phyloP scores from a whole-genome alignment of 2,329 filamentous ascomycete genomes.

The Trichoderma sp. region DNA sequence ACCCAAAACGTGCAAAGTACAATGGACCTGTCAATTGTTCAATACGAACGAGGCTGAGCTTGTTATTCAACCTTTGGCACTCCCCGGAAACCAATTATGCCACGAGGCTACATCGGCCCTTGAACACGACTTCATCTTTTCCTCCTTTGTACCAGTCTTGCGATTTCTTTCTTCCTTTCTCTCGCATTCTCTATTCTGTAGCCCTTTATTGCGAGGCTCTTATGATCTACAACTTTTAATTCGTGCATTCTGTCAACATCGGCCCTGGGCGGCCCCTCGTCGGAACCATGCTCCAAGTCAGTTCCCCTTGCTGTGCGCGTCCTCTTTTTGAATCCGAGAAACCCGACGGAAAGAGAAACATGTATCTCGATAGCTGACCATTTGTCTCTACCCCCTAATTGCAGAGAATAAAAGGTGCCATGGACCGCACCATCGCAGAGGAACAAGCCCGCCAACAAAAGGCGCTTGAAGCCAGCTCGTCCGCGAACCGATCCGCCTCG shows the following conservation, averaged over 20 bases:
- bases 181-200: background rate
- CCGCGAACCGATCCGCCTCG: slow-evolving; percentile 43
- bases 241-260: background rate
- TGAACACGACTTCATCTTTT: background rate
- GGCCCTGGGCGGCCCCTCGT: background rate
- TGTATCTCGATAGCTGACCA: slow-evolving; percentile 6
- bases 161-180: background rate
- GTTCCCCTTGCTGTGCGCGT: slow-evolving; percentile 20
- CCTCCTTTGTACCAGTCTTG: background rate
- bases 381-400: background rate
- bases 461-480: slow-evolving; percentile 47
- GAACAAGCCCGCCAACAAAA: slow-evolving; percentile 82
- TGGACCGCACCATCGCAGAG: slow-evolving; percentile 85
- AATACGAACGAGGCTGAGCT: background rate
- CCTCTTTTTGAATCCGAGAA: background rate
- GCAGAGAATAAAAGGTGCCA: slow-evolving; percentile 79
- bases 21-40: background rate
- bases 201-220: background rate
- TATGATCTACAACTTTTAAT: slow-evolving; percentile 6
- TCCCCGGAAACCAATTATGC: background rate
- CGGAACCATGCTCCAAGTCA: slow-evolving; percentile 36
- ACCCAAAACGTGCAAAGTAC: background rate
- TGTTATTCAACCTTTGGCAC: background rate
- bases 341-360: background rate
- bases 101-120: background rate